Evolutionary conservation across 495 filamentous ascomycete genomes (phyloP).

Genomic region (Penicillium ochrochloron): DNA sequence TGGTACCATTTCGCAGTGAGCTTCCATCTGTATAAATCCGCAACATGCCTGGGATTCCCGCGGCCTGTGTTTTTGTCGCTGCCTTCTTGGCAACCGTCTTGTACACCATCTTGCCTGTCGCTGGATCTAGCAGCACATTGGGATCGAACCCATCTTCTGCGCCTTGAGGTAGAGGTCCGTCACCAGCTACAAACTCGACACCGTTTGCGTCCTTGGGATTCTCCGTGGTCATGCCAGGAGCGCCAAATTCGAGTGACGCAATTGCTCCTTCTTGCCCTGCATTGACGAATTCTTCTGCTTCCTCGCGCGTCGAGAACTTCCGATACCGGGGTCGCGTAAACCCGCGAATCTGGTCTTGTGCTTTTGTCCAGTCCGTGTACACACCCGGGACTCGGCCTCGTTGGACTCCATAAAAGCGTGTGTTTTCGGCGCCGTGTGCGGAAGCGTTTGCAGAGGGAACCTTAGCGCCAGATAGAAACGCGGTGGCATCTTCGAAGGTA

Average conservation of each 20-base stretch:
- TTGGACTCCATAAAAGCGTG: slow-evolving; percentile 82
- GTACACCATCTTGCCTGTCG: slow-evolving; percentile 61
- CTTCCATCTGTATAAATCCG: slow-evolving; percentile 92
- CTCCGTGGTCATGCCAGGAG: slow-evolving; percentile 37
- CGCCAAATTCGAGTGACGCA: slow-evolving; percentile 35
- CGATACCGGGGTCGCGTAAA: slow-evolving; percentile 79
- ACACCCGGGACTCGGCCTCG: slow-evolving; percentile 81
- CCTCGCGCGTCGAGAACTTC: slow-evolving; percentile 74
- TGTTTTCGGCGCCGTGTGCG: slow-evolving; percentile 33
- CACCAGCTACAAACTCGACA: slow-evolving; percentile 56
- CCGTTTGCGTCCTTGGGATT: slow-evolving; percentile 43
- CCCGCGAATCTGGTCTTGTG: slow-evolving; percentile 75
- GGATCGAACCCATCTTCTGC: slow-evolving; percentile 68
- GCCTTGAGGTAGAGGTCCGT: slow-evolving; percentile 56
- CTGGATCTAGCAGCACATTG: slow-evolving; percentile 58
- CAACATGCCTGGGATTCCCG: slow-evolving; percentile 55
- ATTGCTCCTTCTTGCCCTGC: slow-evolving; percentile 41
- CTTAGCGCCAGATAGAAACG: slow-evolving; percentile 69
- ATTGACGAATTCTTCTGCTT: slow-evolving; percentile 76
- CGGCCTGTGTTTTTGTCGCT: slow-evolving; percentile 47
- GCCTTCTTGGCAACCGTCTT: slow-evolving; percentile 57
- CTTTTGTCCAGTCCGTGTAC: slow-evolving; percentile 84
- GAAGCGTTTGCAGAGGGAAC: slow-evolving; percentile 31
- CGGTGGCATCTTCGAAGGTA: slow-evolving; percentile 74
- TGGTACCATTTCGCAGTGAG: slow-evolving; percentile 73